Base-by-base conservation (phyloP, 768 basidiomycete genomes). In the Agrocybe pediades region DNA sequence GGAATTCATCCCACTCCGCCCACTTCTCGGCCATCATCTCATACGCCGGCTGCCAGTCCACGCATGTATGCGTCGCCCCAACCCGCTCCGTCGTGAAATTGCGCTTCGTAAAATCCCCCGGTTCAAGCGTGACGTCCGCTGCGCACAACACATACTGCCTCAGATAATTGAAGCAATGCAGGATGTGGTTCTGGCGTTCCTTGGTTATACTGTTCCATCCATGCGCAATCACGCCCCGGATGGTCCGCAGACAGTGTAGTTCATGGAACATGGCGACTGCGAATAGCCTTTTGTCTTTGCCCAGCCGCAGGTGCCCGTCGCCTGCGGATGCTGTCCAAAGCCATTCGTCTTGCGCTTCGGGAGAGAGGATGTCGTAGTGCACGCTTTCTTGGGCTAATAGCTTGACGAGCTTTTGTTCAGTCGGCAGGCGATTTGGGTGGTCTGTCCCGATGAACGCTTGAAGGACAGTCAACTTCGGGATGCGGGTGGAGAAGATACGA, bases 91-190 rank as follows among this genome's bases (percentile, higher is more conserved):
- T 56, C 15, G 68, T 67, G 49, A 75, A 74, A 56, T 76, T 68
- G 9, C 71, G 58, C 33, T 57, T 58, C 20, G 58, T 63, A 46
- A 76, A 75, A 50, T 75, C 75, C 11, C 68, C 78, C 0, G 72
- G 72, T 43, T 82, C 81, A 27, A 83, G 65, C 1, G 79, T 80
- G 23, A 74, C 64, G 58, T 82, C 80, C 9, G 79, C 73, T 8
- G 67, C 62, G 57, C 81, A 83, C 21, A 82, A 66, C 0, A 70
- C 64, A 64, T 69, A 71, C 59, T 78, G 71, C 15, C 80, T 68
- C 43, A 83, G 62, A 60, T 80, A 81, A 46, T 79, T 78, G 49
- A 77, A 63, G 59, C 80, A 82, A 57, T 81, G 81, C 40, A 69
- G 58, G 7, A 72, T 62, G 51, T 76, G 73, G 24, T 56, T 49